A percentile compares a stretch with the other conserved stretches of the same genome.
Conservation (phyloP, 2,329 filamentous ascomycete species). For the Penicillium verrucosum region DNA sequence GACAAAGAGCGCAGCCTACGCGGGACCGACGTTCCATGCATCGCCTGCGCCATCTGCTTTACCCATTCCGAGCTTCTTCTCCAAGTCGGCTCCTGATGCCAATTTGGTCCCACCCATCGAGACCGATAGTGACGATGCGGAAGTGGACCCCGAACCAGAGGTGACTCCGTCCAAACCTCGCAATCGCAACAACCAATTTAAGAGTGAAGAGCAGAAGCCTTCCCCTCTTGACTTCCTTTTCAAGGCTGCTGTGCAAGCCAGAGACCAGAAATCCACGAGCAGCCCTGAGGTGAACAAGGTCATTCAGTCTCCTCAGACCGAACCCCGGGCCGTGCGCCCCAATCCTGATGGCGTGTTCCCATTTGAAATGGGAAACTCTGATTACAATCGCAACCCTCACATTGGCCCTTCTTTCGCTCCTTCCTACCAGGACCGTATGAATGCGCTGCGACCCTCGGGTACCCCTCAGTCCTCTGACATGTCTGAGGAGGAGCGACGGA, state of each 20-base stretch:
- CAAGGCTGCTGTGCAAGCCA: conserved; percentile 69
- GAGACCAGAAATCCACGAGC: conserved; percentile 54
- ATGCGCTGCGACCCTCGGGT: conserved; percentile 40
- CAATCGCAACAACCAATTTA: conserved; percentile 31
- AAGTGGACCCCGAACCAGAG: conserved; percentile 34
- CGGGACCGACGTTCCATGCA: conserved; percentile 89
- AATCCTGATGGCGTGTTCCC: conserved; percentile 59
- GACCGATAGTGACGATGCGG: conserved; percentile 42
- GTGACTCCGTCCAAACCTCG: conserved; percentile 46
- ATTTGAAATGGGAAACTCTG: conserved; percentile 64
- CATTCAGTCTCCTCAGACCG: conserved; percentile 52
- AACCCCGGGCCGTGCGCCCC: conserved; percentile 39
- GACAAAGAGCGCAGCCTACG: conserved; percentile 57
- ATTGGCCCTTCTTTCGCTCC: conserved; percentile 68
- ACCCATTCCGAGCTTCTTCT: conserved; percentile 84
- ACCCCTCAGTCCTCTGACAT: conserved; percentile 26
- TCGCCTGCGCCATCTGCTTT: conserved; percentile 88
- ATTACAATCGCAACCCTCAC: conserved; percentile 47
- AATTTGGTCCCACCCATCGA: conserved; percentile 35
- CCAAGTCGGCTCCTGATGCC: conserved; percentile 69
- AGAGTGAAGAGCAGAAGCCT: conserved; percentile 49
- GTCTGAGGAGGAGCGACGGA: conserved; percentile 41
- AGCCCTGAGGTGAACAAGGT: conserved; percentile 40
- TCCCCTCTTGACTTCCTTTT: conserved; percentile 91
- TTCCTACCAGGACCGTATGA: conserved; percentile 47